Base-by-base conservation (phyloP, 495 filamentous ascomycete species). In the Copromyces sp. region DNA sequence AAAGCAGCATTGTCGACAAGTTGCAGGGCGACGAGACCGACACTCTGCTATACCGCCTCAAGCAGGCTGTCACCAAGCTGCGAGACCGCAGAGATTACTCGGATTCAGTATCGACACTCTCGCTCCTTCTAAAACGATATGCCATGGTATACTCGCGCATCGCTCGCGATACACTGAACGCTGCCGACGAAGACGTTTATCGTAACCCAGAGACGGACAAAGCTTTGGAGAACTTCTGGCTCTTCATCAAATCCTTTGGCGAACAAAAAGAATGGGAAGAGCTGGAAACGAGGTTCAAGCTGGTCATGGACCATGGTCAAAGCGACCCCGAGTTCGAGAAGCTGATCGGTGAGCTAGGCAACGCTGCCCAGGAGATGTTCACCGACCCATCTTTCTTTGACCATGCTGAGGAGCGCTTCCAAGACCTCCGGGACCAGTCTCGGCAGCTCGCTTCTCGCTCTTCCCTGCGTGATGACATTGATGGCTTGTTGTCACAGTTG, bases 361-460 rank as follows among this genome's bases (percentile, higher is more conserved):
- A 86, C 68, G 88, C 91, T 4, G 75, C 95, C 5, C 91, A 95
- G 78, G 90, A 92, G 69, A 88, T 98, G 79, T 83, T 97, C n/a
- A 95, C 88, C 0, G 91, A 98, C 75, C 94, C 94, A 0, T 85
- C 88, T 3, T 97, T 96, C 78, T 91, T 95, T 74, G 90, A 92
- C 59, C 85, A 90, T 20, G 89, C 89, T 2, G 82, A 85, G 29
- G 84, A 92, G 75, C 93, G 92, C 70, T 84, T 97, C 41, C 82
- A 89, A 68, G 89, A 93, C 68, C 84, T 97, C 8, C 88, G 90
- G 59, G 85, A 87, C 70, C 90, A 91, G 78, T 90, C 89, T 11
- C 87, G 89, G 65, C 80, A 89, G 42, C 80, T 92, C 16, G 87
- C 89, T 9, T 83, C 86, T 0, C 88, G 91, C 44, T 90, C 91